Percentiles rank a stretch among this genome's conserved stretches.
phyloP scores from a whole-genome alignment of 164 flowering plant species.

The Houttuynia cordata region DNA sequence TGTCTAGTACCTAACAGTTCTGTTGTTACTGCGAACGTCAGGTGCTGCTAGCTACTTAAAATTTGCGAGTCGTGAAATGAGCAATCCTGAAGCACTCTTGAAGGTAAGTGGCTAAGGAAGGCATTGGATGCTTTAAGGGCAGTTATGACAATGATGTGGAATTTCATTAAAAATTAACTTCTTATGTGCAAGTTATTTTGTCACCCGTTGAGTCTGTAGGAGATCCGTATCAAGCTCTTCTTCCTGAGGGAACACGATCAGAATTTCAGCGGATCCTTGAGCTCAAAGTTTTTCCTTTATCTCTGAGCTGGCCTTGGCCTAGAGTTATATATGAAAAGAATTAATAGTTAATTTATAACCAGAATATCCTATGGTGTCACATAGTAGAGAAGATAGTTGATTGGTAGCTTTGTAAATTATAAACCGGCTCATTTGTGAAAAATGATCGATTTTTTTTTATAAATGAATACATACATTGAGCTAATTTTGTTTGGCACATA shows the following conservation, averaged over 20 bases:
- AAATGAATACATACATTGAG: no score
- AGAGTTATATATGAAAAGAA: no score
- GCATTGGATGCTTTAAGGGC: background rate
- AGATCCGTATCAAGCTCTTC: slow-evolving; percentile 82
- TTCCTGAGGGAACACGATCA: slow-evolving; percentile 88
- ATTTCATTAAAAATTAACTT: slow-evolving; percentile 1
- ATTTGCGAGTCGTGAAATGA: slow-evolving; percentile 93
- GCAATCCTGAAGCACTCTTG: slow-evolving; percentile 96
- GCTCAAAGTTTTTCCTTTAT: slow-evolving; percentile 51
- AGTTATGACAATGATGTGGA: background rate
- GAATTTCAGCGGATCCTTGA: slow-evolving; percentile 94
- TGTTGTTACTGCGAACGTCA: slow-evolving; percentile 46
- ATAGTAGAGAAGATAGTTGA: no score
- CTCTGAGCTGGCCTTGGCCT: background rate
- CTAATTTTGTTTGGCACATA: no score
- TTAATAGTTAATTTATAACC: background rate
- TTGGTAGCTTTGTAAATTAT: no score
- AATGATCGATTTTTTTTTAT: no score
- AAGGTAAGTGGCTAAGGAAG: slow-evolving; percentile 48
- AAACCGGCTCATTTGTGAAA: no score
- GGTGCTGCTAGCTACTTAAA: slow-evolving; percentile 79
- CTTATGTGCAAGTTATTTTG: slow-evolving; percentile 57
- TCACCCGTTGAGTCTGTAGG: slow-evolving; percentile 94
- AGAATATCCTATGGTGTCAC: no score
- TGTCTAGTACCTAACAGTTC: no score